Evolutionary conservation across 768 basidiomycete species (phyloP).

Genomic region (Chalciporus piperatus): DNA sequence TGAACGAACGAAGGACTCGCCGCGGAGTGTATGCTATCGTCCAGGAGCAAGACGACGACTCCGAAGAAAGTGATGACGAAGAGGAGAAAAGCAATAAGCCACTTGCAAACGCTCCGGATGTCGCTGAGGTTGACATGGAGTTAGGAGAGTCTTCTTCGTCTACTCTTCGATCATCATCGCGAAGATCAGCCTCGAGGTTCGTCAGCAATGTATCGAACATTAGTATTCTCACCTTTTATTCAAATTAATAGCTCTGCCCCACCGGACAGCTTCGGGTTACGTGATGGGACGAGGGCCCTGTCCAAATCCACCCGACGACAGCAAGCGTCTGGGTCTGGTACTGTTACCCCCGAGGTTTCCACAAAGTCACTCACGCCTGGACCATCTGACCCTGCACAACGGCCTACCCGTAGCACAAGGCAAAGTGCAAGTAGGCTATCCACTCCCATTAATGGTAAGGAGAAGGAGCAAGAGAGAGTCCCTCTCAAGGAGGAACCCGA

Average conservation of each 20-base stretch:
- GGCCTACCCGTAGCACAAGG: constrained; percentile 29
- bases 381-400: constrained; percentile 24
- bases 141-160: constrained; percentile 29
- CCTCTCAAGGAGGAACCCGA: constrained; percentile 50
- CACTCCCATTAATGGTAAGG: constrained; percentile 31
- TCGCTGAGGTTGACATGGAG: constrained; percentile 54
- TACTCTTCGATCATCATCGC: constrained; percentile 20
- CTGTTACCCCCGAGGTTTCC: constrained; percentile 46
- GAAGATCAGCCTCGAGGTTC: constrained; percentile 27
- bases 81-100: constrained; percentile 46
- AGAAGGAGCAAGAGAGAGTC: constrained; percentile 39
- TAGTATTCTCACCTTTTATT: constrained; percentile 11
- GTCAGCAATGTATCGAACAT: constrained; percentile 8
- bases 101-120: constrained; percentile 44
- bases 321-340: constrained; percentile 36
- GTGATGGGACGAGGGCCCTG: constrained; percentile 29
- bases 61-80: constrained; percentile 61
- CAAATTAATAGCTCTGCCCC: constrained; percentile 20
- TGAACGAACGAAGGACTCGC: constrained; percentile 78
- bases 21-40: constrained; percentile 78
- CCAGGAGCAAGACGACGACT: constrained; percentile 55
- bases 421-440: constrained; percentile 31
- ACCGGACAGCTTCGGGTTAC: constrained; percentile 29
- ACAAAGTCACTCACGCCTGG: constrained; percentile 39
- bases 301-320: constrained; percentile 55